Percentiles rank a stretch among this genome's conserved stretches.
Evolutionary conservation across 208 protist species (phyloP).

Genomic region (Spongospora subterranea): DNA sequence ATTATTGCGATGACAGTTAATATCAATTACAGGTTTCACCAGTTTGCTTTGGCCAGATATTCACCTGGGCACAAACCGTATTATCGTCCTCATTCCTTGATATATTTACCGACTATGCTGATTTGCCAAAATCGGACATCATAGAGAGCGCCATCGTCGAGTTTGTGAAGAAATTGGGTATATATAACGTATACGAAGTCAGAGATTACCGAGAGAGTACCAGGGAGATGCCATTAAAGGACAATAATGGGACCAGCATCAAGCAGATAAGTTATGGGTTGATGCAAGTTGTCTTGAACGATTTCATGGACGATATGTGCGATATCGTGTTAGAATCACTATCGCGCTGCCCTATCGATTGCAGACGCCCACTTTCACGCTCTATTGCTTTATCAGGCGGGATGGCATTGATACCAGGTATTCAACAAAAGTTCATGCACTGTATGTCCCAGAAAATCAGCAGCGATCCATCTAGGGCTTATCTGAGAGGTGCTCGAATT

Average conservation of each 20-base stretch:
- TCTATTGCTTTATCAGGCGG: neutral
- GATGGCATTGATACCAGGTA: neutral
- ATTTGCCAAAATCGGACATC: neutral
- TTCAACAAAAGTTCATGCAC: neutral
- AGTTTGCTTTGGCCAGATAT: neutral
- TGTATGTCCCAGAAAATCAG: neutral
- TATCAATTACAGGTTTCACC: no score
- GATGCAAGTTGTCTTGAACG: neutral
- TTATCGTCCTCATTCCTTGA: neutral
- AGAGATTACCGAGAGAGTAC: no score
- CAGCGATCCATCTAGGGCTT: neutral
- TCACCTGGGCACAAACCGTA: neutral
- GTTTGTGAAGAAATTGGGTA: neutral
- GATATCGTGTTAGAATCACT: neutral
- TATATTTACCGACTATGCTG: neutral
- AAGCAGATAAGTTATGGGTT: neutral
- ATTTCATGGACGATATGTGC: neutral
- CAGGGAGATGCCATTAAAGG: neutral
- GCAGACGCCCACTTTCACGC: neutral
- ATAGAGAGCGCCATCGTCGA: neutral
- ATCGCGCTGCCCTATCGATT: neutral
- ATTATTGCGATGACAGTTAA: no score
- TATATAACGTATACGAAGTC: neutral
- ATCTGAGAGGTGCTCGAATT: neutral
- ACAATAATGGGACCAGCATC: neutral